These are phyloP conservation scores for Smallanthus sonchifolius DNA, from an alignment of 129 eudicot genomes.

Conservation along the genomic window DNA sequence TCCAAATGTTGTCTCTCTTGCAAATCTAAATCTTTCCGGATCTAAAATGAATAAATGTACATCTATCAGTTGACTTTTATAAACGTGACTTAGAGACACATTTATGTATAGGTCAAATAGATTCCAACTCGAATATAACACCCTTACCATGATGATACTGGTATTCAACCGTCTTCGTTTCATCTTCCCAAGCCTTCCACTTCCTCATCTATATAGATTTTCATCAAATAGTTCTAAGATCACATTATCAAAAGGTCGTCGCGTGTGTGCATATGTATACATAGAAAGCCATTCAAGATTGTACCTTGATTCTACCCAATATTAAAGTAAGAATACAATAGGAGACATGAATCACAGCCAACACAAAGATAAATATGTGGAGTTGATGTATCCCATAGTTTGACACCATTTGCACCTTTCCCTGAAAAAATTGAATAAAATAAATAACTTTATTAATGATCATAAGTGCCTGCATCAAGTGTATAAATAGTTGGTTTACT, in stretches of 20 bases:
- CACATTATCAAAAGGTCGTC: not conserved
- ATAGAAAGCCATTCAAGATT: not conserved
- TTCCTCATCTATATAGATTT: constrained; percentile 47
- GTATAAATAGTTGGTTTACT: too few relatives aligned
- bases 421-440: constrained; percentile 28
- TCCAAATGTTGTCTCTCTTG: constrained; percentile 69
- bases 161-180: constrained; percentile 55
- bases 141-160: constrained; percentile 48
- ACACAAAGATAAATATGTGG: constrained; percentile 66
- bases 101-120: not conserved
- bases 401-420: constrained; percentile 56
- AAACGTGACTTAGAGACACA: too few relatives aligned
- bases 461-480: too few relatives aligned
- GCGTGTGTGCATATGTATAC: not conserved
- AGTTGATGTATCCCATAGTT: constrained; percentile 71
- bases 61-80: not conserved
- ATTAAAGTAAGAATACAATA: constrained; percentile 53
- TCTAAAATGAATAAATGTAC: constrained; percentile 22
- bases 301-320: constrained; percentile 63
- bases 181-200: constrained; percentile 70
- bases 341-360: constrained; percentile 58
- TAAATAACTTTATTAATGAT: not conserved
- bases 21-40: constrained; percentile 65
- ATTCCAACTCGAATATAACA: not conserved
- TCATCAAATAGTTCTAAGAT: not conserved